Conservation (phyloP, 2,329 filamentous ascomycete genomes). For the Nigrospora oryzae region DNA sequence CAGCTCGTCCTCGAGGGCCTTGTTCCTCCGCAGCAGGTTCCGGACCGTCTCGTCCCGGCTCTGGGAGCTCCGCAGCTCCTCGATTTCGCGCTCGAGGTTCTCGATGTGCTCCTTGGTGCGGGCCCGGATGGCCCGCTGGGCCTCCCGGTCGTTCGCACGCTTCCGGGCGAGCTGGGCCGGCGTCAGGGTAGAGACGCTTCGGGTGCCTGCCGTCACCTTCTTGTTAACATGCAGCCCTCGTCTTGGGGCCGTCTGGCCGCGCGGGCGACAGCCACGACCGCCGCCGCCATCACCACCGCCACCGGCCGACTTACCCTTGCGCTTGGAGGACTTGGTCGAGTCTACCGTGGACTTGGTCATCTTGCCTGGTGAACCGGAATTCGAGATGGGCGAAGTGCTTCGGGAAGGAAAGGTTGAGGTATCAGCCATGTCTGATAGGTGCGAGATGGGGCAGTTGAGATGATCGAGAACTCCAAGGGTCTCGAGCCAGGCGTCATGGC, state of each 20-base stretch:
- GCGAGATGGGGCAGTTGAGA: background rate
- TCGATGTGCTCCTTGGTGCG: slow-evolving; percentile 84
- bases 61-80: slow-evolving; percentile 52
- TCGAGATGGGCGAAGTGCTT: slow-evolving; percentile 5
- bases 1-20: slow-evolving; percentile 45
- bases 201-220: slow-evolving; percentile 38
- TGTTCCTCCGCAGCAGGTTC: slow-evolving; percentile 42
- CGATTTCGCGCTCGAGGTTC: slow-evolving; percentile 63
- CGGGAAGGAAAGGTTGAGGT: slow-evolving; percentile 2
- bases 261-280: no score
- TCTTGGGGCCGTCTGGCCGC: background rate
- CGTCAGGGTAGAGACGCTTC: slow-evolving; percentile 80
- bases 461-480: background rate
- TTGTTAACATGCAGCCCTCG: slow-evolving; percentile 1
- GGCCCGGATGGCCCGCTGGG: slow-evolving; percentile 78
- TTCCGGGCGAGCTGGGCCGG: slow-evolving; percentile 85
- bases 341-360: slow-evolving; percentile 16
- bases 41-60: slow-evolving; percentile 42
- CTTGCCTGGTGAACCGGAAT: slow-evolving; percentile 4
- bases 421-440: slow-evolving; percentile 7
- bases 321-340: slow-evolving; percentile 15
- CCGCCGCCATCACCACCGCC: background rate
- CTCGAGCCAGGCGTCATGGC: slow-evolving; percentile 1
- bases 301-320: slow-evolving; percentile 18
- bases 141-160: slow-evolving; percentile 84